phyloP scores from a whole-genome alignment of 2,329 filamentous ascomycete genomes.

The Calonectria pseudoreteaudii region DNA sequence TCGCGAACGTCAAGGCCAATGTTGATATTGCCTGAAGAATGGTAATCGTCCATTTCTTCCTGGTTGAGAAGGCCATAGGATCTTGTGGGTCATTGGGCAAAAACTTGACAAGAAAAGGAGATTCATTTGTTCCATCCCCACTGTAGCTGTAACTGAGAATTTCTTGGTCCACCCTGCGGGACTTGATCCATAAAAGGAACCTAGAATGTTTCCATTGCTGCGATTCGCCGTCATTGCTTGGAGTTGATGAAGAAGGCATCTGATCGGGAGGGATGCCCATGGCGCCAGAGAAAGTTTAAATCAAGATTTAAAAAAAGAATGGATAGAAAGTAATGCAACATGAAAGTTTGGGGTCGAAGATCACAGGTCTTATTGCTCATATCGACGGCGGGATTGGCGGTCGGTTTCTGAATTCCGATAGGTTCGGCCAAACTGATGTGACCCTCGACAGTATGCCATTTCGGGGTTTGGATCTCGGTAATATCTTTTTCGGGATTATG shows the following conservation, averaged over 20 bases:
- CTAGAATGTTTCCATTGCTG: background rate
- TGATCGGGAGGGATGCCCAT: background rate
- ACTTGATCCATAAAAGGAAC: background rate
- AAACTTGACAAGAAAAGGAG: background rate
- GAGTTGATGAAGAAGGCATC: background rate
- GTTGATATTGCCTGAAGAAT: background rate
- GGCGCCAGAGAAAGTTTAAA: background rate
- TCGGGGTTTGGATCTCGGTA: background rate
- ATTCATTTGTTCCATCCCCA: background rate
- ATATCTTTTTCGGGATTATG: background rate
- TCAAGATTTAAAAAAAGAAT: background rate
- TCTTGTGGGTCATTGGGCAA: background rate
- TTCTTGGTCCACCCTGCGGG: background rate
- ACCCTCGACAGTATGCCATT: background rate
- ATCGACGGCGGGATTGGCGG: background rate
- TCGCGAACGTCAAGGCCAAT: background rate
- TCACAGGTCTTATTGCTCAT: background rate
- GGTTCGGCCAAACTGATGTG: background rate
- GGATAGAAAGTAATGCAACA: background rate
- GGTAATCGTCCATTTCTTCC: background rate
- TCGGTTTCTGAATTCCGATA: background rate
- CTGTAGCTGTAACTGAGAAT: background rate
- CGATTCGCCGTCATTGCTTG: background rate
- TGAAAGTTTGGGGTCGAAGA: background rate
- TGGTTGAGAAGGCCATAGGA: background rate